Evolutionary conservation across 2,329 filamentous ascomycete species (phyloP), one percentile per base, ranked within the genome.

Genomic region (Bipolaris victoriae): DNA sequence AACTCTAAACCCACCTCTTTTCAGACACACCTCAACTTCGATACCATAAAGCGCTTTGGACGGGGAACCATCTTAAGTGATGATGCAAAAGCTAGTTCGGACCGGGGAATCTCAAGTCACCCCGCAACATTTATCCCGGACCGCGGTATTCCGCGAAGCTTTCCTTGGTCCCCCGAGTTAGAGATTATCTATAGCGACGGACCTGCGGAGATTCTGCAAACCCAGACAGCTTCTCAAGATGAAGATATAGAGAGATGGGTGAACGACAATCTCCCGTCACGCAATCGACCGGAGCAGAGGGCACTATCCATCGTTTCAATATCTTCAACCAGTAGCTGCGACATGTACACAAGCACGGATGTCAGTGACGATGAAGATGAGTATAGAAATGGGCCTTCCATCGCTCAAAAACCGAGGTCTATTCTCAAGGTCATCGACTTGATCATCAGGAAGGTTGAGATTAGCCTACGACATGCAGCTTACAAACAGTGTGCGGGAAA

Each of bases 281-380:
- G 63, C 37, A 58, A 64, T 26, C 54, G 60, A 16, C 62, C 69
- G 5, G 60, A 68, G 44, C 58, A 70, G 58, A 58, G 70, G 18
- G 66, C 68, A 9, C 60, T 49, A 24, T 73, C 70, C 5, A 71
- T 71, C 31, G 47, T 52, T 7, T 71, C 70, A 1, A 49, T 72
- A 15, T 69, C 69, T 5, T 71, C 70, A 9, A 65, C 67, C 7
- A 68, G 65, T 22, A 72, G 69, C 41, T 65, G 66, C 40, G 68
- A 70, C 20, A 70, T 70, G 67, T 69, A 73, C 46, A 67, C 69
- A 9, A 62, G 56, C 29, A 71, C 68, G 2, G 68, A 72, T 40
- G 52, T 67, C 35, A 68, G 66, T 9, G 67, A 68, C 7, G 63
- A 68, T 47, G 70, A 72, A 29, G 48, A 60, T 5, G 58, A 66